These are phyloP conservation scores for Datisca glomerata DNA, from an alignment of 306 rosid genomes.

Conservation along the genomic window DNA sequence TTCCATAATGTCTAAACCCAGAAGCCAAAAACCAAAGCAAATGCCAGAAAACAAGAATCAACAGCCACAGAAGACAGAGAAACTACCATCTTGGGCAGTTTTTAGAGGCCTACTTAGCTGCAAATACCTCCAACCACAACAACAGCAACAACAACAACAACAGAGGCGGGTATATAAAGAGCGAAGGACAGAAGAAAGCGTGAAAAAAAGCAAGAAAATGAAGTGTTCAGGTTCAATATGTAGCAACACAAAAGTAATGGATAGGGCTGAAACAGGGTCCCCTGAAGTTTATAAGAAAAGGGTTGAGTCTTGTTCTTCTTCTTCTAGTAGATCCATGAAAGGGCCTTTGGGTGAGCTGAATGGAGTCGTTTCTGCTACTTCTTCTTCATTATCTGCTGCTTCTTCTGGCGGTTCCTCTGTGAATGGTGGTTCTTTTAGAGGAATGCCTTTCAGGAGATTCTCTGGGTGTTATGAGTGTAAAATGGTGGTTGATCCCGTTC, in stretches of 20 bases:
- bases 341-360: slow-evolving; percentile 43
- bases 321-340: slow-evolving; percentile 48
- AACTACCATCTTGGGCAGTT: slow-evolving; percentile 67
- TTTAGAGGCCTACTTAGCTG: slow-evolving; percentile 67
- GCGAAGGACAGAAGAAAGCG: slow-evolving; percentile 39
- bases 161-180: slow-evolving; percentile 36
- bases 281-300: slow-evolving; percentile 61
- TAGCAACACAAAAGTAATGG: slow-evolving; percentile 70
- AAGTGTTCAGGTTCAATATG: slow-evolving; percentile 84
- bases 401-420: slow-evolving; percentile 48
- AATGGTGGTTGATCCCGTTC: slow-evolving; percentile 93
- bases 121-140: slow-evolving; percentile 44
- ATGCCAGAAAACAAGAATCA: slow-evolving; percentile 25
- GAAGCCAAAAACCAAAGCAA: slow-evolving; percentile 27
- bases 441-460: slow-evolving; percentile 84
- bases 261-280: slow-evolving; percentile 50
- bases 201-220: slow-evolving; percentile 81
- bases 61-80: slow-evolving; percentile 43
- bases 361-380: slow-evolving; percentile 35
- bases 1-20: too few relatives aligned
- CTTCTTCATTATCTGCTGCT: slow-evolving; percentile 49
- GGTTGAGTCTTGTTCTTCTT: slow-evolving; percentile 31
- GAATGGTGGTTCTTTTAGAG: slow-evolving; percentile 51
- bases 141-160: slow-evolving; percentile 25
- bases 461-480: slow-evolving; percentile 93